phyloP scores from a whole-genome alignment of 1,284 basidiomycete genomes.

The Cutaneotrichosporon mucoides region DNA sequence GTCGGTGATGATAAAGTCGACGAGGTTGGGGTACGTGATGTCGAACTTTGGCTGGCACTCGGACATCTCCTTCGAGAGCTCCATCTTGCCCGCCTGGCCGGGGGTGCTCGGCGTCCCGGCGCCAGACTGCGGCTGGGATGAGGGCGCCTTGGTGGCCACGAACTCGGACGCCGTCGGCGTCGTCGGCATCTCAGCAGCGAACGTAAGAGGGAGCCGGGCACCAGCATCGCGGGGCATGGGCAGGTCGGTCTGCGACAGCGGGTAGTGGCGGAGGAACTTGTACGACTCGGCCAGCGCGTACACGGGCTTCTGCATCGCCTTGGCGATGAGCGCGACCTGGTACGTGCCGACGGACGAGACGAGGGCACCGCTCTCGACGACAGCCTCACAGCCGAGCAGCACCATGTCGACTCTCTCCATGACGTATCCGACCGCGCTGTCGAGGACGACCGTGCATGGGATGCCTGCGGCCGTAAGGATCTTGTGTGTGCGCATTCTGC shows the following conservation, averaged over 20 bases:
- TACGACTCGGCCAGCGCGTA: conserved; percentile 97
- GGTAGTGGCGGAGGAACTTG: conserved; percentile 96
- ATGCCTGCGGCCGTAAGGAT: conserved; percentile 78
- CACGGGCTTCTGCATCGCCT: conserved; percentile 90
- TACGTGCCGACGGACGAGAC: conserved; percentile 78
- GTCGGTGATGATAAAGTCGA: conserved; percentile 51
- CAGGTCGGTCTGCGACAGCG: conserved; percentile 92
- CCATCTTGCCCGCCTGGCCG: background rate
- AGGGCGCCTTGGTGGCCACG: background rate
- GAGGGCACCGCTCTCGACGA: conserved; percentile 76
- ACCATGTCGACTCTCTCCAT: conserved; percentile 95
- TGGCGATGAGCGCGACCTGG: conserved; percentile 94
- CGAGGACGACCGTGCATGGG: conserved; percentile 89
- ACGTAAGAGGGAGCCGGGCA: conserved; percentile 23
- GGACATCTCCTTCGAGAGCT: conserved; percentile 50
- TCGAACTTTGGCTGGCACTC: conserved; percentile 51
- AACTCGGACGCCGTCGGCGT: background rate
- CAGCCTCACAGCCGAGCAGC: conserved; percentile 93
- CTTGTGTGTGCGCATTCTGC: conserved; percentile 81
- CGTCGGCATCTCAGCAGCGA: conserved; percentile 22
- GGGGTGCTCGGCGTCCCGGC: conserved; percentile 6
- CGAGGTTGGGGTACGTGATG: conserved; percentile 50
- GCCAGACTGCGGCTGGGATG: background rate
- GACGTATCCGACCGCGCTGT: conserved; percentile 93
- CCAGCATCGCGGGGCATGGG: conserved; percentile 51